These are phyloP conservation scores for Alternaria atra DNA, from an alignment of 2,329 filamentous ascomycete genomes.

Conservation along the genomic window DNA sequence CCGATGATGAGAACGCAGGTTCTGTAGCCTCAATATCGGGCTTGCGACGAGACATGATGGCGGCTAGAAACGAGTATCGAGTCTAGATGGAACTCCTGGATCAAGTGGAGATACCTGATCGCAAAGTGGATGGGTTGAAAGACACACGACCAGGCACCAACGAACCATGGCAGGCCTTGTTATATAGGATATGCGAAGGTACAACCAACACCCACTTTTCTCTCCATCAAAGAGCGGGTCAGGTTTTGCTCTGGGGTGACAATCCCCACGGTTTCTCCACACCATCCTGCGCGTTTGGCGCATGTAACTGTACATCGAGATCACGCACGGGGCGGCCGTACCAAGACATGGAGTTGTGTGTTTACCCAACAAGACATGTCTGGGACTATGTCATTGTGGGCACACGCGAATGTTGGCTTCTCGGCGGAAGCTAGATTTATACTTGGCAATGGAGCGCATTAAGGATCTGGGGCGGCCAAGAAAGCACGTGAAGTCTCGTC, in stretches of 20 bases:
- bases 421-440: slow-evolving; percentile 26
- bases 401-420: slow-evolving; percentile 22
- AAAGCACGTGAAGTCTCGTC: slow-evolving; percentile 12
- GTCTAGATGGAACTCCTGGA: slow-evolving; percentile 1
- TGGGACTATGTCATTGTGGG: slow-evolving; percentile 43
- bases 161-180: slow-evolving; percentile 11
- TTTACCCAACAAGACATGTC: slow-evolving; percentile 18
- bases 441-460: slow-evolving; percentile 30
- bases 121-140: slow-evolving; percentile 14
- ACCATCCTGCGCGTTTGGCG: slow-evolving; percentile 30
- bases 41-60: slow-evolving; percentile 33
- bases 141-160: slow-evolving; percentile 3
- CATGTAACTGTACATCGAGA: slow-evolving; percentile 34
- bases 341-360: slow-evolving; percentile 18
- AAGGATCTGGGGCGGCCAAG: slow-evolving; percentile 22
- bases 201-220: slow-evolving; percentile 15
- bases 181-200: slow-evolving; percentile 22
- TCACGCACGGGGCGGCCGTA: slow-evolving; percentile 17
- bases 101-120: not conserved
- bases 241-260: slow-evolving; percentile 7
- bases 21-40: slow-evolving; percentile 42
- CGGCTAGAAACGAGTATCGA: not conserved
- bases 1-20: slow-evolving; percentile 28
- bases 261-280: slow-evolving; percentile 28
- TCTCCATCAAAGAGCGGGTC: slow-evolving; percentile 18